A percentile compares a stretch with the other conserved stretches of the same genome.
Conservation (phyloP, 176 grass and related monocot species). For the Urochloa ruziziensis region DNA sequence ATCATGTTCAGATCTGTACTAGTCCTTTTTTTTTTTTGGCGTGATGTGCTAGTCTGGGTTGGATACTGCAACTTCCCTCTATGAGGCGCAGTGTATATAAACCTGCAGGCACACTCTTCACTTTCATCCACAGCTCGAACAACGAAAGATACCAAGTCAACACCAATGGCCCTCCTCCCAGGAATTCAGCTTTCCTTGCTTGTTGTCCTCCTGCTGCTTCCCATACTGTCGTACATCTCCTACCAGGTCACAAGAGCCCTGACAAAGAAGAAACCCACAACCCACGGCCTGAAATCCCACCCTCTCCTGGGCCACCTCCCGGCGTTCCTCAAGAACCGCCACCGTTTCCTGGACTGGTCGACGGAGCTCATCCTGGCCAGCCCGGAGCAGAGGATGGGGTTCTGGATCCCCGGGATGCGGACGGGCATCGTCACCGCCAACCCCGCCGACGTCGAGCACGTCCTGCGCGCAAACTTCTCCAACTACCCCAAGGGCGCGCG, state of each 20-base stretch:
- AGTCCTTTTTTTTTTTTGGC: no score
- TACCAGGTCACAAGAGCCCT: neutral
- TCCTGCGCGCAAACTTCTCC: conserved; percentile 35
- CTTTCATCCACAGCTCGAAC: neutral
- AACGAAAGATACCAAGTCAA: neutral
- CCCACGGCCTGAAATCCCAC: conserved; percentile 25
- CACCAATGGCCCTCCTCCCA: neutral
- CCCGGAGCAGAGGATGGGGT: conserved; percentile 28
- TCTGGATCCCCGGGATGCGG: conserved; percentile 16
- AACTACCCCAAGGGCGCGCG: conserved; percentile 42
- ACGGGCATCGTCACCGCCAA: conserved; percentile 39
- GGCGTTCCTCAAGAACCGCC: conserved; percentile 41
- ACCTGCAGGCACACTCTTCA: neutral
- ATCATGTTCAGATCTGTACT: neutral
- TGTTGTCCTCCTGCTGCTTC: neutral
- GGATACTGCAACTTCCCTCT: neutral
- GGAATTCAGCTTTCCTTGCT: neutral
- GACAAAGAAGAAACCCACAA: conserved; percentile 8
- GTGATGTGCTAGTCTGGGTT: neutral
- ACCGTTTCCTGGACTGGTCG: conserved; percentile 44
- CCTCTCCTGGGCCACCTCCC: conserved; percentile 46
- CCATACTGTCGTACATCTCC: conserved; percentile 1
- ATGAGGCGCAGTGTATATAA: neutral
- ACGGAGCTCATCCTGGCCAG: conserved; percentile 18
- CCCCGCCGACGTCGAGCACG: conserved; percentile 46